Percentiles rank a stretch among this genome's conserved stretches.
Evolutionary conservation across 257 asterid species (phyloP).

Genomic region (Solanum chaucha): DNA sequence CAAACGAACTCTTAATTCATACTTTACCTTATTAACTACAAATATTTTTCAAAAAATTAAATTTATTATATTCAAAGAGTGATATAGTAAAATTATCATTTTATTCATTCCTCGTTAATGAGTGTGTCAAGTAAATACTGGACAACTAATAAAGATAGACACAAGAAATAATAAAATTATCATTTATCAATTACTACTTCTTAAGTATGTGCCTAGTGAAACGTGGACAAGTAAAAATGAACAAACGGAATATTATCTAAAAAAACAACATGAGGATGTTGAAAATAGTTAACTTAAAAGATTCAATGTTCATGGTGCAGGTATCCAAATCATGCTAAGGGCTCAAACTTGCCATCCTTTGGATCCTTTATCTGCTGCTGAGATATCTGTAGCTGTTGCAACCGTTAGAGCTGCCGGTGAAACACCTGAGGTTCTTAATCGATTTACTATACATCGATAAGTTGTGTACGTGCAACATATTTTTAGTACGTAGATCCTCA

Average conservation of each 20-base stretch:
- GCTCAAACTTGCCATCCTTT: constrained; percentile 85
- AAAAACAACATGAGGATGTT: neutral
- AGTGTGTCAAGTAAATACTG: no score
- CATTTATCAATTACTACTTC: neutral
- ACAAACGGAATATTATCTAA: neutral
- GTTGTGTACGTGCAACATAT: neutral
- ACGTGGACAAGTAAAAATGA: neutral
- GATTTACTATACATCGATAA: neutral
- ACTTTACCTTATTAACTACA: neutral
- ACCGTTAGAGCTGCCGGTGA: constrained; percentile 98
- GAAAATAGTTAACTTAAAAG: neutral
- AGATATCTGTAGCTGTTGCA: constrained; percentile 82
- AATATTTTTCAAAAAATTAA: neutral
- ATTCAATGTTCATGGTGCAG: constrained; percentile 26
- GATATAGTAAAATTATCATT: neutral
- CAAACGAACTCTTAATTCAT: neutral
- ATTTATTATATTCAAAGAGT: neutral
- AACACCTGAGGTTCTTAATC: constrained; percentile 73
- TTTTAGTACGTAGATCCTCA: neutral
- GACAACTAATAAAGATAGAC: no score
- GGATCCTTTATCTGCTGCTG: constrained; percentile 88
- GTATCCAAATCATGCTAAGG: constrained; percentile 43
- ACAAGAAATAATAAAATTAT: neutral
- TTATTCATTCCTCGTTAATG: neutral
- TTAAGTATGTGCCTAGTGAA: neutral